Evolutionary conservation across 495 filamentous ascomycete genomes (phyloP).

Genomic region (Tuber brumale): DNA sequence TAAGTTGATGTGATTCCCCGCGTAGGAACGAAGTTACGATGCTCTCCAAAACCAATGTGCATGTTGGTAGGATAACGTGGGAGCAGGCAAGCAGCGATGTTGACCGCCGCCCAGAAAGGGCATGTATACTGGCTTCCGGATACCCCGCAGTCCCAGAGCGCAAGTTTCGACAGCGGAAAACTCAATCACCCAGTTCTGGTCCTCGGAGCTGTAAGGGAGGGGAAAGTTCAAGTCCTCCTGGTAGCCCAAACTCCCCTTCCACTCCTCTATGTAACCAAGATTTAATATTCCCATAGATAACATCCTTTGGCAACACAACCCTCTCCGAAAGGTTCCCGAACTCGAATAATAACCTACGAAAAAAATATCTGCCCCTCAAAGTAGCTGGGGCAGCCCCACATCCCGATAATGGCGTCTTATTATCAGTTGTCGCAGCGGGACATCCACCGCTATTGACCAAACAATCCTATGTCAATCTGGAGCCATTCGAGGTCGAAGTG

Average conservation of each 20-base stretch:
- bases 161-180: not conserved
- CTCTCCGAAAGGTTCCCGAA: not conserved
- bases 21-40: not conserved
- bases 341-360: not conserved
- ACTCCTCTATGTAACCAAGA: not conserved
- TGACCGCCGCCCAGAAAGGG: not conserved
- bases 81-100: not conserved
- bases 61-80: not conserved
- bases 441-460: not conserved
- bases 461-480: not conserved
- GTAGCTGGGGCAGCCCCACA: not conserved
- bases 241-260: not conserved
- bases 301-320: not conserved
- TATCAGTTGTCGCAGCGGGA: not conserved
- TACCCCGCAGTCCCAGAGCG: not conserved
- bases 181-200: not conserved
- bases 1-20: not conserved
- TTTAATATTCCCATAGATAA: not conserved
- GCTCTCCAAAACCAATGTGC: not conserved
- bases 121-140: not conserved
- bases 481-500: not conserved
- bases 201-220: not conserved
- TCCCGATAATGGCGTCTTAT: not conserved
- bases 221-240: not conserved
- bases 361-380: not conserved